These are phyloP conservation scores for Clonostachys rosea DNA, from an alignment of 2,329 filamentous ascomycete species.

Conservation along the genomic window DNA sequence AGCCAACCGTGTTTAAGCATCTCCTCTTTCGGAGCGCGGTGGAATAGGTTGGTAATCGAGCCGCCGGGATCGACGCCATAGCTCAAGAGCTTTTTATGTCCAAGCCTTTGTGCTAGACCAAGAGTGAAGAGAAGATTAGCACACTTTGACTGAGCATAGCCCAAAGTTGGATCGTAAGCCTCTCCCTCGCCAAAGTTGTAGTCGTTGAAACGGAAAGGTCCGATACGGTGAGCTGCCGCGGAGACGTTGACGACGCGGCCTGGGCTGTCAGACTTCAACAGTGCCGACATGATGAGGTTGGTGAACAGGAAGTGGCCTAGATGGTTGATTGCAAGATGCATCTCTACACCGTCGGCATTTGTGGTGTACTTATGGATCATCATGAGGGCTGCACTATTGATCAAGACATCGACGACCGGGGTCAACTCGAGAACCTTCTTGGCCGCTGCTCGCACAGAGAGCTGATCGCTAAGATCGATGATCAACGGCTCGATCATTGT, in stretches of 20 bases:
- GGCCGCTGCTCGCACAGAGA: neutral
- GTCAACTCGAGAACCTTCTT: neutral
- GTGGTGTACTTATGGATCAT: constrained; percentile 15
- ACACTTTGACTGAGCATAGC: constrained; percentile 20
- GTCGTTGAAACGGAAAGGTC: neutral
- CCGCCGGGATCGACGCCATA: constrained; percentile 3
- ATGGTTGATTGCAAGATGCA: constrained; percentile 22
- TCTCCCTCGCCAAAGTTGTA: constrained; percentile 4
- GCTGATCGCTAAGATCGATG: neutral
- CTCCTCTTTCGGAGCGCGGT: constrained; percentile 8
- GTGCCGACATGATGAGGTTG: constrained; percentile 20
- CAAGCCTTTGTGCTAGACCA: constrained; percentile 8
- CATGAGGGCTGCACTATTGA: constrained; percentile 32
- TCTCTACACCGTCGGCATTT: constrained; percentile 23
- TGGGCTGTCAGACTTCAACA: constrained; percentile 4
- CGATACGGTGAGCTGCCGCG: neutral
- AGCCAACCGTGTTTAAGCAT: neutral
- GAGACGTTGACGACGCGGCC: neutral
- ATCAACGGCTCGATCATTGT: neutral
- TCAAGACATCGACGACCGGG: constrained; percentile 5
- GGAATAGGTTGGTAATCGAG: constrained; percentile 2
- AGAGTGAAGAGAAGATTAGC: constrained; percentile 14
- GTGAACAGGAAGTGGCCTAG: constrained; percentile 24
- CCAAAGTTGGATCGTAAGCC: constrained; percentile 10
- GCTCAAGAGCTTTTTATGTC: constrained; percentile 7